phyloP scores from a whole-genome alignment of 139 green algal genomes.

The Micromonas commoda region DNA sequence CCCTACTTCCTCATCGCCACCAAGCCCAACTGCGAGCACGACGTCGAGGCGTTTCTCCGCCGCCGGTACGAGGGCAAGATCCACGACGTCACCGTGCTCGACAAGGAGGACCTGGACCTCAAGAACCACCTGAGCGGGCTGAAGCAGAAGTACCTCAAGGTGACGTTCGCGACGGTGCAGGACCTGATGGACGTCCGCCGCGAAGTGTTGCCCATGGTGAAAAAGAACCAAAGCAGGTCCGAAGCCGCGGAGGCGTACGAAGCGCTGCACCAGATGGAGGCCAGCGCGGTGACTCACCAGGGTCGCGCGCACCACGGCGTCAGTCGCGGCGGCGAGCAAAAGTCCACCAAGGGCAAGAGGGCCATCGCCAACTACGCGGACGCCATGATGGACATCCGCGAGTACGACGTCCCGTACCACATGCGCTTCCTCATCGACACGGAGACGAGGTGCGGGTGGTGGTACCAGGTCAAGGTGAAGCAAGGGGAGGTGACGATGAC shows the following conservation, averaged over 20 bases:
- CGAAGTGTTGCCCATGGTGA: slow-evolving; percentile 67
- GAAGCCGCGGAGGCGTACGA: slow-evolving; percentile 42
- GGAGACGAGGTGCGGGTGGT: slow-evolving; percentile 75
- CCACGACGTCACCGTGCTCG: slow-evolving; percentile 60
- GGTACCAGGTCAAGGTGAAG: slow-evolving; percentile 72
- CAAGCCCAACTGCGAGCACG: slow-evolving; percentile 55
- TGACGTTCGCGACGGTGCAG: slow-evolving; percentile 75
- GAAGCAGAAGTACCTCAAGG: slow-evolving; percentile 72
- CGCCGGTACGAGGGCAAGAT: slow-evolving; percentile 65
- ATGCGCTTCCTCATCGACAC: slow-evolving; percentile 88
- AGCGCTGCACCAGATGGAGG: slow-evolving; percentile 28
- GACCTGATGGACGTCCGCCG: slow-evolving; percentile 75
- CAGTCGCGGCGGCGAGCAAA: background rate
- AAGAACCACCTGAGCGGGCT: slow-evolving; percentile 93
- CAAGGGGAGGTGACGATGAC: slow-evolving; percentile 50
- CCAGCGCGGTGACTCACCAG: background rate
- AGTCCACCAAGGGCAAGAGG: background rate
- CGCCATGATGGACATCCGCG: slow-evolving; percentile 75
- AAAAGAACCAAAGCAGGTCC: slow-evolving; percentile 47
- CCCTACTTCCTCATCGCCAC: slow-evolving; percentile 91
- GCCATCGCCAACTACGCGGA: slow-evolving; percentile 43
- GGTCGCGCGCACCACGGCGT: background rate
- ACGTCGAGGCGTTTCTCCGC: slow-evolving; percentile 78
- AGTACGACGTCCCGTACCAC: slow-evolving; percentile 97
- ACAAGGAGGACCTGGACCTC: slow-evolving; percentile 88